Evolutionary conservation across 805 yeast genomes (phyloP).

Genomic region (Pichia nakasei): DNA sequence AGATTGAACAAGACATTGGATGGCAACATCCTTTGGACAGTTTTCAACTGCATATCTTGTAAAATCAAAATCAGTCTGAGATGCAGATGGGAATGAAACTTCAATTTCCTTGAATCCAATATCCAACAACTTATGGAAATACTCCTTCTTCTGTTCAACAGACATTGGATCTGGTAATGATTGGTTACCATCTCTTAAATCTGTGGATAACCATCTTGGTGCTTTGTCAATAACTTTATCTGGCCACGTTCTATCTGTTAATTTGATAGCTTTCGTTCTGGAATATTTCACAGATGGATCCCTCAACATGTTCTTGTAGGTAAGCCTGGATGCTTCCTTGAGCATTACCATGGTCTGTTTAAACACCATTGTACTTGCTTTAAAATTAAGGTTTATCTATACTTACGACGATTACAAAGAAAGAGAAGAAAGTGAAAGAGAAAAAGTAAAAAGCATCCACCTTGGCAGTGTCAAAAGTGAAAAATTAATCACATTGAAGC

Average conservation of each 20-base stretch:
- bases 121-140: slow-evolving; percentile 62
- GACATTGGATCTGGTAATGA: slow-evolving; percentile 80
- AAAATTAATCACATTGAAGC: too few relatives aligned
- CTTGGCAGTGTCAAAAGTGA: too few relatives aligned
- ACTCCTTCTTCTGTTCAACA: slow-evolving; percentile 62
- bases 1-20: slow-evolving; percentile 71
- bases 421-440: background rate
- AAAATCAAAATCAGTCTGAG: slow-evolving; percentile 76
- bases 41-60: slow-evolving; percentile 71
- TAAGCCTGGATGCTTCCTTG: slow-evolving; percentile 22
- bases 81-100: slow-evolving; percentile 74
- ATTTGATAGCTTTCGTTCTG: slow-evolving; percentile 43
- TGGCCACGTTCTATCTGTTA: slow-evolving; percentile 69
- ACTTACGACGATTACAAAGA: background rate
- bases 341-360: slow-evolving; percentile 20
- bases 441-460: too few relatives aligned
- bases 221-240: slow-evolving; percentile 54
- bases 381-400: too few relatives aligned
- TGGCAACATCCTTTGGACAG: slow-evolving; percentile 66
- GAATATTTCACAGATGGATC: slow-evolving; percentile 61
- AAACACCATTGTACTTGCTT: slow-evolving; percentile 17
- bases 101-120: slow-evolving; percentile 77
- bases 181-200: slow-evolving; percentile 75
- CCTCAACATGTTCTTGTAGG: slow-evolving; percentile 46
- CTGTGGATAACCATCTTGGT: slow-evolving; percentile 76